Base-by-base conservation (phyloP, 192 early-diverging fungal species). In the Mortierella alpina region DNA sequence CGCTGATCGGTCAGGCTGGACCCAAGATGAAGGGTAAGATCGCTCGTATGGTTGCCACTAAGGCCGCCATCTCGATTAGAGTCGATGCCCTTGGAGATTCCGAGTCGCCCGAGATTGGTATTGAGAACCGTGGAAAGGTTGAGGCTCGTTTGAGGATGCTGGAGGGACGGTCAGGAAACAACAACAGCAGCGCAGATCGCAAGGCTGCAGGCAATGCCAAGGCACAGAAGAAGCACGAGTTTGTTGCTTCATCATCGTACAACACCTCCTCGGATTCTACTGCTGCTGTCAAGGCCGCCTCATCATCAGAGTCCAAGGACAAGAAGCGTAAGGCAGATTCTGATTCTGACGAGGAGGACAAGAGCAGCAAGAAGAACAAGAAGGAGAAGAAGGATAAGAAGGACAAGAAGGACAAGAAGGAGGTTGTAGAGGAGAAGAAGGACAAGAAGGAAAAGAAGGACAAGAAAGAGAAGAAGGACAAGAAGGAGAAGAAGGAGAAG, bases 1-100 rank as follows among this genome's bases (percentile, higher is more conserved):
- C 95, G n/a, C 90, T 99, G 57, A 92, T 99, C 59, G 98, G 98
- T 52, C 98, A 96, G 86, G 97, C 97, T 57, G 91, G 93, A 6
- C 92, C 95, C 79, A 99, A 98, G 89, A 86, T 91, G 83, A 99
- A 99, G 92, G 98, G 96, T 67, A 99, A 99, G 93, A 94, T 99
- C 75, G 98, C 98, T 6, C 93, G 98, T 68, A 88, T 94, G 66
- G 89, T 97, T 39, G 95, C 96, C 18, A 94, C 96, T 61, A 99
- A 99, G 89, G 87, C 95, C 41, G 91, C 96, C 15, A 89, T 98
- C 46, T 86, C 95, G 40, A 87, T 96, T 65, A 92, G 98, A 78
- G 92, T 95, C 48, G 98, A 99, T 87, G 96, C 98, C n/a, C 87
- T 99, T 22, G 92, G 93, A 70, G 95, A 96, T 6, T 86, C 88